Evolutionary conservation across 1,284 basidiomycete genomes (phyloP).

Genomic region (Psilocybe mexicana): DNA sequence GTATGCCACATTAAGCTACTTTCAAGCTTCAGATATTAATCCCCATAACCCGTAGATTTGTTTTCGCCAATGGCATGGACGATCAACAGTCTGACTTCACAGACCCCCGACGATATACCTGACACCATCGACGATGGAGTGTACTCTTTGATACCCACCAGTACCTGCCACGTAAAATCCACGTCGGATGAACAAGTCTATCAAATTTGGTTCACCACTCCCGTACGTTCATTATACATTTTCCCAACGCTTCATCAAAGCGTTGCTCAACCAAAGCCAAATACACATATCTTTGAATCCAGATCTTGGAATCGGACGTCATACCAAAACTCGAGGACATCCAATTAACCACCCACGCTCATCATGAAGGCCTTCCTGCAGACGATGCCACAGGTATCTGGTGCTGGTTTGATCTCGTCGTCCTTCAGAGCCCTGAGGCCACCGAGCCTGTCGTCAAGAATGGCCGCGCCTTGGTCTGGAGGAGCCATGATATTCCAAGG

Average conservation of each 20-base stretch:
- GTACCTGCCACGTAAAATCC: slow-evolving; percentile 16
- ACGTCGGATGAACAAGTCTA: slow-evolving; percentile 10
- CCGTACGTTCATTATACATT: slow-evolving; percentile 11
- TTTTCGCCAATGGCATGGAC: slow-evolving; percentile 23
- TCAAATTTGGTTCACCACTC: slow-evolving; percentile 22
- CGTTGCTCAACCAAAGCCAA: neutral
- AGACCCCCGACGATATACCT: slow-evolving; percentile 16
- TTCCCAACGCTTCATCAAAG: too few species aligned
- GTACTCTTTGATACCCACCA: slow-evolving; percentile 22
- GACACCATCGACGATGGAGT: slow-evolving; percentile 18
- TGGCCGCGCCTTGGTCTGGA: slow-evolving; percentile 24
- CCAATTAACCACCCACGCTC: slow-evolving; percentile 21
- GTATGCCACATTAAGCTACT: slow-evolving; percentile 1
- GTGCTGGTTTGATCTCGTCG: slow-evolving; percentile 29
- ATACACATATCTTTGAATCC: neutral
- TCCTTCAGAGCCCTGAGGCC: slow-evolving; percentile 20
- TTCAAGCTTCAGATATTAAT: neutral
- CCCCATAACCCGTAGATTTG: slow-evolving; percentile 8
- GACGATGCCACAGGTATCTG: slow-evolving; percentile 17
- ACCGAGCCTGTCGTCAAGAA: slow-evolving; percentile 20
- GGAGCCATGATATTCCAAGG: slow-evolving; percentile 20
- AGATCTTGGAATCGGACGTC: slow-evolving; percentile 21
- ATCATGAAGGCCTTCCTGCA: slow-evolving; percentile 13
- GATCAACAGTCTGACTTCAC: neutral
- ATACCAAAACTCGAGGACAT: slow-evolving; percentile 22